Conservation (phyloP, 441 rosid genomes). For the Populus hybrid region DNA sequence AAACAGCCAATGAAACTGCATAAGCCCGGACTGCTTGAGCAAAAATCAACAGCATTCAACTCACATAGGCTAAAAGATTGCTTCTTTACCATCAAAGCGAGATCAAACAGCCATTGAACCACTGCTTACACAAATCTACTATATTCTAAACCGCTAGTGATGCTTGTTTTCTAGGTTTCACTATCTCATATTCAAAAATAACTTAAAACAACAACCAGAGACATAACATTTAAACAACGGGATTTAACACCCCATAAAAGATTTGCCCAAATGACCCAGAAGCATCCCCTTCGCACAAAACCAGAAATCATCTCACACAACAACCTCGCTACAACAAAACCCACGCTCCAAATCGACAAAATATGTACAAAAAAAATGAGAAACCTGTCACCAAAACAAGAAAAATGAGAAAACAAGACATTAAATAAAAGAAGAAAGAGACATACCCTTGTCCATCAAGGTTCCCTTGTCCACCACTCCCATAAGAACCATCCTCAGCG, state of each 20-base stretch:
- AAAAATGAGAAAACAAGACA: neutral
- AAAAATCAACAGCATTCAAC: neutral
- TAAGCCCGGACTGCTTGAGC: neutral
- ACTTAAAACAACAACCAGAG: neutral
- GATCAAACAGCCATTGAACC: too few species aligned
- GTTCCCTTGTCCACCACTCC: conserved; percentile 58
- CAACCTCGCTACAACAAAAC: neutral
- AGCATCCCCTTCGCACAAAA: neutral
- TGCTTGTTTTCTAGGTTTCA: neutral
- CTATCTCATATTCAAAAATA: neutral
- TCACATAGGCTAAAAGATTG: neutral
- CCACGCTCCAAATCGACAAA: neutral
- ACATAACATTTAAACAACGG: neutral
- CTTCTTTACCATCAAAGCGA: neutral
- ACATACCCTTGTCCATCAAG: conserved; percentile 26
- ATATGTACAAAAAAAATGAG: neutral
- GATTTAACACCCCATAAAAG: neutral
- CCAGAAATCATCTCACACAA: neutral
- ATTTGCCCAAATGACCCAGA: neutral
- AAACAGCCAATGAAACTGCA: neutral
- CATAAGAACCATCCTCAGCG: conserved; percentile 67
- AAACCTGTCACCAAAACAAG: neutral
- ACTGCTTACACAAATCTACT: neutral
- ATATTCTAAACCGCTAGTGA: neutral
- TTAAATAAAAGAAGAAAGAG: neutral